A percentile compares a stretch with the other conserved stretches of the same genome.
These are phyloP conservation scores for Termitomyces sp. DNA, from an alignment of 768 basidiomycete genomes.

Conservation along the genomic window DNA sequence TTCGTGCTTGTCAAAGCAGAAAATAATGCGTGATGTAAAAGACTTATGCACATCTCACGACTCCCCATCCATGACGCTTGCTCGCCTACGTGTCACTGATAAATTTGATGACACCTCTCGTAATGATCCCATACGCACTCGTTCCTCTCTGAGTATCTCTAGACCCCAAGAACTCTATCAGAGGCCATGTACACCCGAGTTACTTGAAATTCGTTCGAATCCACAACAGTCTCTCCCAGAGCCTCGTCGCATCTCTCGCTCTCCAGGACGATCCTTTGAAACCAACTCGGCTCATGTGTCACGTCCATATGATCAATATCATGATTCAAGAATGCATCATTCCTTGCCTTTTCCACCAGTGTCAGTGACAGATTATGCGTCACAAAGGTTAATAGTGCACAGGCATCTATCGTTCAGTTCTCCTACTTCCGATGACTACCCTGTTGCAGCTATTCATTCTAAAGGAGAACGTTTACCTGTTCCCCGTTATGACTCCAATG, in stretches of 20 bases:
- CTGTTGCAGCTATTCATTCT: neutral
- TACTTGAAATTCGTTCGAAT: neutral
- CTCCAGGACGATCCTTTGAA: neutral
- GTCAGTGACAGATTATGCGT: neutral
- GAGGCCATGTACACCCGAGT: neutral
- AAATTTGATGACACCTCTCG: constrained; percentile 21
- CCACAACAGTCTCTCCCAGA: neutral
- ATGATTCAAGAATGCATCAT: neutral
- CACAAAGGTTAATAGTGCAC: neutral
- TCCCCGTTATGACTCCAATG: neutral
- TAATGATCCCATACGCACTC: constrained; percentile 4
- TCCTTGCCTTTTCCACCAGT: neutral
- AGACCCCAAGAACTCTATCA: neutral
- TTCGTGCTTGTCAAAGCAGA: neutral
- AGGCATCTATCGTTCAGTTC: neutral
- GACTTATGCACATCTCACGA: constrained; percentile 17
- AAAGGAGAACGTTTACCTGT: constrained; percentile 2
- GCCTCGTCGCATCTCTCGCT: neutral
- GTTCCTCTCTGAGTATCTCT: constrained; percentile 1
- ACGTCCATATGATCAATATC: neutral
- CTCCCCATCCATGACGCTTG: constrained; percentile 34
- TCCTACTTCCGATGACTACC: neutral
- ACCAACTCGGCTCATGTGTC: neutral
- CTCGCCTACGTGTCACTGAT: constrained; percentile 35
- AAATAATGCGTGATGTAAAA: neutral